Evolutionary conservation across 352 stramenopile genomes (phyloP).

Genomic region (Aphanomyces euteiches): DNA sequence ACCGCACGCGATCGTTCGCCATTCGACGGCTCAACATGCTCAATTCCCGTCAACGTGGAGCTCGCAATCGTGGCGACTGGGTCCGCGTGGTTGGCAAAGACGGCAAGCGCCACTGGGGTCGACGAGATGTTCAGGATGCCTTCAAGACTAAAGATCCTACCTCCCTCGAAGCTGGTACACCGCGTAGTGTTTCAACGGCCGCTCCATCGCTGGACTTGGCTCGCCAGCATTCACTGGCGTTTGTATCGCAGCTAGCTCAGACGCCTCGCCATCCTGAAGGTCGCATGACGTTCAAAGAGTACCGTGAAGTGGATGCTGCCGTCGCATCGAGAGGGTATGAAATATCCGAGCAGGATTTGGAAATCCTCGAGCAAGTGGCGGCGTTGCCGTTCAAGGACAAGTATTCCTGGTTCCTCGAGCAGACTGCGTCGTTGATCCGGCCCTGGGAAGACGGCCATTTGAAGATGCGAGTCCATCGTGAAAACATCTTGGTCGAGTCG

Average conservation of each 20-base stretch:
- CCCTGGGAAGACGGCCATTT: conserved; percentile 80
- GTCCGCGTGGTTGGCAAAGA: conserved; percentile 76
- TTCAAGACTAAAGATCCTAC: conserved; percentile 16
- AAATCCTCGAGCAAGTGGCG: conserved; percentile 81
- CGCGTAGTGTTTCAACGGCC: neutral
- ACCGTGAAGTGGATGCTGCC: conserved; percentile 79
- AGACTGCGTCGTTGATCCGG: conserved; percentile 79
- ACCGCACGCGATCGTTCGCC: conserved; percentile 79
- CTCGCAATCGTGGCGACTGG: conserved; percentile 78
- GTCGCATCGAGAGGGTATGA: conserved; percentile 82
- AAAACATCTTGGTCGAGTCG: conserved; percentile 80
- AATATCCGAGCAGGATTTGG: conserved; percentile 82
- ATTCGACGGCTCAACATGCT: conserved; percentile 87
- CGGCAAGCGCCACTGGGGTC: conserved; percentile 81
- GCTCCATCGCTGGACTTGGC: conserved; percentile 61
- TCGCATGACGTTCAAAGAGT: conserved; percentile 86
- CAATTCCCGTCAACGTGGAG: conserved; percentile 71
- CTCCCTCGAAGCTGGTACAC: neutral
- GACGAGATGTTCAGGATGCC: conserved; percentile 40
- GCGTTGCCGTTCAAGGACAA: conserved; percentile 85
- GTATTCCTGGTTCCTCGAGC: conserved; percentile 79
- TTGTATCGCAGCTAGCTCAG: conserved; percentile 81
- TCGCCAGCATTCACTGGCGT: conserved; percentile 75
- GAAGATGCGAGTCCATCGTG: conserved; percentile 81
- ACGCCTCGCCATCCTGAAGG: conserved; percentile 75